These are phyloP conservation scores for Gracilariopsis chorda DNA, from an alignment of 23 red algal genomes.

Conservation along the genomic window DNA sequence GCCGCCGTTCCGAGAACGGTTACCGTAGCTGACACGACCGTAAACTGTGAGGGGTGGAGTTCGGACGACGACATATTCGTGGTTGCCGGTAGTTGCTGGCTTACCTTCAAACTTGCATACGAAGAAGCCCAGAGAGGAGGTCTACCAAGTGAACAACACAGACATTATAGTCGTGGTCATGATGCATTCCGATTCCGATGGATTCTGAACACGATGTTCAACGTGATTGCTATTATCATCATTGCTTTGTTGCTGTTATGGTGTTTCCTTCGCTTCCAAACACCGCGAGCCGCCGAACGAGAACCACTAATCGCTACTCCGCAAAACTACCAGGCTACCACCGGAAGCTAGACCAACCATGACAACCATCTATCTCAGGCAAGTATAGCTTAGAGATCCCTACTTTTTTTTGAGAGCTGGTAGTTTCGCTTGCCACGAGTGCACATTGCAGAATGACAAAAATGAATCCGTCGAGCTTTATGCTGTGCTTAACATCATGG, in stretches of 20 bases:
- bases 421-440: too few relatives aligned
- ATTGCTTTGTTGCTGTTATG: background rate
- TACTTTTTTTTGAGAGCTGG: too few relatives aligned
- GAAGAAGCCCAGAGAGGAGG: background rate
- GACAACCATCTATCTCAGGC: too few relatives aligned
- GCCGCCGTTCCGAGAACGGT: slow-evolving; percentile 10
- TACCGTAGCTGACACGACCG: background rate
- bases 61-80: slow-evolving; percentile 13
- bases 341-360: background rate
- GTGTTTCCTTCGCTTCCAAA: background rate
- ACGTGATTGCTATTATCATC: background rate
- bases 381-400: too few relatives aligned
- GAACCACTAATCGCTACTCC: background rate
- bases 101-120: slow-evolving; percentile 23
- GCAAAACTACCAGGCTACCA: background rate
- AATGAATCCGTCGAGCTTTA: too few relatives aligned
- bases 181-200: background rate
- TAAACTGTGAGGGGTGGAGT: slow-evolving; percentile 47
- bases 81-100: slow-evolving; percentile 28
- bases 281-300: background rate
- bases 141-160: background rate
- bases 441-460: too few relatives aligned
- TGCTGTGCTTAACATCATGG: too few relatives aligned
- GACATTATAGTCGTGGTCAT: background rate
- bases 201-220: background rate